Conservation (phyloP, 306 rosid genomes). For the Vicia faba region DNA sequence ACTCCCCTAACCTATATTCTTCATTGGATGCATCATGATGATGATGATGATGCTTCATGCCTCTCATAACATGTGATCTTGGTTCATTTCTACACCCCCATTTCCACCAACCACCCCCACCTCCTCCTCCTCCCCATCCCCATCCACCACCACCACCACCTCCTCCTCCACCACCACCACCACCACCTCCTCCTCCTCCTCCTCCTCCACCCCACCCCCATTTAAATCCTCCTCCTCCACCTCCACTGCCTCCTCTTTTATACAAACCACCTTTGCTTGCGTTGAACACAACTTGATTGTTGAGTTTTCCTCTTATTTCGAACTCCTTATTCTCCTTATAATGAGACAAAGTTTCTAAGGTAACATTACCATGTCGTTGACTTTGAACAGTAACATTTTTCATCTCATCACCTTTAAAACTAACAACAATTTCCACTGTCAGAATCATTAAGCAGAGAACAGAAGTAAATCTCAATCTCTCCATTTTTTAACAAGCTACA, state of each 20-base stretch:
- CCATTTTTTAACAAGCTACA: slow-evolving; percentile 37
- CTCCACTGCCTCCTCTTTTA: slow-evolving; percentile 36
- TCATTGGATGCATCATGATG: slow-evolving; percentile 33
- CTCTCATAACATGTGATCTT: slow-evolving; percentile 36
- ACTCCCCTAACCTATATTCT: slow-evolving; percentile 67
- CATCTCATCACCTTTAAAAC: slow-evolving; percentile 34
- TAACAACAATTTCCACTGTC: slow-evolving; percentile 33
- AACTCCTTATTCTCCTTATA: slow-evolving; percentile 21
- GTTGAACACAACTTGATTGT: slow-evolving; percentile 41
- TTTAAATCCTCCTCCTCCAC: slow-evolving; percentile 29
- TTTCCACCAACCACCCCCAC: slow-evolving; percentile 81
- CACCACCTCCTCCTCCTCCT: slow-evolving; percentile 38
- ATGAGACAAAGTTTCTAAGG: slow-evolving; percentile 26
- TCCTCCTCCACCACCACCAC: accelerated
- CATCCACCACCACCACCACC: slow-evolving; percentile 23
- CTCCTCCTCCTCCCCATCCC: slow-evolving; percentile 71
- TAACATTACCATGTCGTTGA: slow-evolving; percentile 33
- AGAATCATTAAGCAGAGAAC: slow-evolving; percentile 43
- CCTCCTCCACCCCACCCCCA: slow-evolving; percentile 49
- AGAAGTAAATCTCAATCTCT: slow-evolving; percentile 23
- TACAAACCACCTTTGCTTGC: slow-evolving; percentile 39
- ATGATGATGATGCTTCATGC: slow-evolving; percentile 22
- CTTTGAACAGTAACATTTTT: slow-evolving; percentile 40
- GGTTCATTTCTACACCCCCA: slow-evolving; percentile 72
- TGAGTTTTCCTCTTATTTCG: slow-evolving; percentile 35